phyloP scores from a whole-genome alignment of 495 filamentous ascomycete genomes.

The Penicillium pancosmium region DNA sequence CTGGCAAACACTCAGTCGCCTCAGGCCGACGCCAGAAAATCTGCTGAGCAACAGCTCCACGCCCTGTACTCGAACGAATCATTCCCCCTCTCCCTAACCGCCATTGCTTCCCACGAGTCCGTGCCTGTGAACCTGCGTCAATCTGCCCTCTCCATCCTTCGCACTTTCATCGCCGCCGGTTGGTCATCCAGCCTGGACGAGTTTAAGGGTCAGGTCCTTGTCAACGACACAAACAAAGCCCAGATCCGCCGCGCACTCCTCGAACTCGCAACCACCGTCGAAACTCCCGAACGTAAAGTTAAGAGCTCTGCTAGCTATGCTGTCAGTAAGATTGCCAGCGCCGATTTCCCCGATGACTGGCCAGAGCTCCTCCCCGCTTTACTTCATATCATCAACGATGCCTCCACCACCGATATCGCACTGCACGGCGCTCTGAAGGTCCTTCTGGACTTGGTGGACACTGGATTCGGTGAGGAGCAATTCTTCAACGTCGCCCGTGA shows the following conservation, averaged over 20 bases:
- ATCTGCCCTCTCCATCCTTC: slow-evolving; percentile 76
- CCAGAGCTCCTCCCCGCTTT: slow-evolving; percentile 79
- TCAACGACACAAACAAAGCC: slow-evolving; percentile 69
- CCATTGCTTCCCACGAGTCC: slow-evolving; percentile 74
- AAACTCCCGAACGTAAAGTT: slow-evolving; percentile 76
- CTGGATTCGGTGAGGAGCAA: slow-evolving; percentile 88
- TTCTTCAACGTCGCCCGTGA: slow-evolving; percentile 87
- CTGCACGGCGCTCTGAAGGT: slow-evolving; percentile 88
- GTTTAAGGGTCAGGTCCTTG: slow-evolving; percentile 62
- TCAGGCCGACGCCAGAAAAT: slow-evolving; percentile 67
- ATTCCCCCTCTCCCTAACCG: slow-evolving; percentile 75
- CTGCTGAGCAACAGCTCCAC: slow-evolving; percentile 77
- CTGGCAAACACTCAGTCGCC: slow-evolving; percentile 78
- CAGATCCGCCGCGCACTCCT: slow-evolving; percentile 70
- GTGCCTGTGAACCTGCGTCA: slow-evolving; percentile 77
- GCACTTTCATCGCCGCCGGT: slow-evolving; percentile 74
- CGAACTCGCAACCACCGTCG: slow-evolving; percentile 71
- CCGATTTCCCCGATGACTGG: slow-evolving; percentile 95
- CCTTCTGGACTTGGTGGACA: slow-evolving; percentile 87
- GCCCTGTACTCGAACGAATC: slow-evolving; percentile 65
- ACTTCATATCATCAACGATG: slow-evolving; percentile 68
- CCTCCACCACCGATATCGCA: slow-evolving; percentile 69
- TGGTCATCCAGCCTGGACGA: slow-evolving; percentile 75
- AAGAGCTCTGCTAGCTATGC: slow-evolving; percentile 83
- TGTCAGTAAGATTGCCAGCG: slow-evolving; percentile 93